Evolutionary conservation across 73 alveolate genomes (phyloP).

Genomic region (Symbiodinium pilosum): DNA sequence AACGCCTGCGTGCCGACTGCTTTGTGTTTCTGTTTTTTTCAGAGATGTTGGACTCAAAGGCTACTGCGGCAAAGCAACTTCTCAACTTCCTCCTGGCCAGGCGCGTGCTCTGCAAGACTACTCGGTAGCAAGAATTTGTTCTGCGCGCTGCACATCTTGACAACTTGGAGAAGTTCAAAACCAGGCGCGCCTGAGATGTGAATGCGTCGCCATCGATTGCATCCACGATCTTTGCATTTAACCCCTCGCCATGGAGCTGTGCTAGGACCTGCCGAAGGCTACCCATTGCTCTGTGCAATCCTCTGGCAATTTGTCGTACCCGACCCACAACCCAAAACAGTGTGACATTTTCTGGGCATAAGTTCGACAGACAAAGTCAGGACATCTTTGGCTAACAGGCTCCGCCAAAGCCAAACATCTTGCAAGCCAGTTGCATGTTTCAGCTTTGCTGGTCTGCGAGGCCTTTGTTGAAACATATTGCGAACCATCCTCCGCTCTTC

Average conservation of each 20-base stretch:
- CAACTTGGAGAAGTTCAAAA: not conserved
- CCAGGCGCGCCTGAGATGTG: conserved; percentile 51
- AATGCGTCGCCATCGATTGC: conserved; percentile 92
- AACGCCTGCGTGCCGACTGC: too few relatives aligned
- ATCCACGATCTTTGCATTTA: conserved; percentile 62
- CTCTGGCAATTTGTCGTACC: too few relatives aligned
- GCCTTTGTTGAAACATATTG: not conserved
- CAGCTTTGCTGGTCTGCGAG: conserved; percentile 75
- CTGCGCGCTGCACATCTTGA: not conserved
- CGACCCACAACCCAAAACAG: too few relatives aligned
- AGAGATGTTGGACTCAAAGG: too few relatives aligned
- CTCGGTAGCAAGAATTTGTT: not conserved
- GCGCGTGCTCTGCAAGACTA: not conserved
- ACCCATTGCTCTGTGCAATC: too few relatives aligned
- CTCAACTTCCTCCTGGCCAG: conserved; percentile 39
- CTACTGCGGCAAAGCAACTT: conserved; percentile 1
- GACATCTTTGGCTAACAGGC: too few relatives aligned
- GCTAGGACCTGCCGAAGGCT: conserved; percentile 40
- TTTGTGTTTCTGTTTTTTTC: too few relatives aligned
- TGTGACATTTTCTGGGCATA: too few relatives aligned
- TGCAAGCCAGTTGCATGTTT: conserved; percentile 44
- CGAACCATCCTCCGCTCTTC: not conserved
- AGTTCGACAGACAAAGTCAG: too few relatives aligned
- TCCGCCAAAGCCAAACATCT: too few relatives aligned
- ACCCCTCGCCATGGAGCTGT: conserved; percentile 81